Percentiles rank a stretch among this genome's conserved stretches.
Conservation (phyloP, 345 rosid genomes). For the Nephelium lappaceum region DNA sequence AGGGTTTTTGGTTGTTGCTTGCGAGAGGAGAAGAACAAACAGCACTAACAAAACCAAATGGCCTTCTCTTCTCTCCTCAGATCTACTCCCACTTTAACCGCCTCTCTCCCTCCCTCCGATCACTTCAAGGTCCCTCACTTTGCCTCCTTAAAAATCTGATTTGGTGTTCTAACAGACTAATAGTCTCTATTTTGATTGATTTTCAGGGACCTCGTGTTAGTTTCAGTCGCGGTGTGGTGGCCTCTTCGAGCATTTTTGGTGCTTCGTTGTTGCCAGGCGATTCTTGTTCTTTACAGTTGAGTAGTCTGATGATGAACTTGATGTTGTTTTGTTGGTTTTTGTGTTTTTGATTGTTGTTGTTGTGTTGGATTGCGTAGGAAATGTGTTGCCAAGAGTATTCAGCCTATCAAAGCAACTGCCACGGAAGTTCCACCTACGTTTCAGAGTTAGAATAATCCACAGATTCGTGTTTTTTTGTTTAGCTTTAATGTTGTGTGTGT, state of each 20-base stretch:
- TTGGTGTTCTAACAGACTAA: not conserved
- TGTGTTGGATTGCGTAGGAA: constrained; percentile 35
- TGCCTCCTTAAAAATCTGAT: no score
- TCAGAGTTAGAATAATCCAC: constrained; percentile 48
- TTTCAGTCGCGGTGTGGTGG: constrained; percentile 36
- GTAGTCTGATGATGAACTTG: constrained; percentile 22
- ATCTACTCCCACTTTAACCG: constrained; percentile 48
- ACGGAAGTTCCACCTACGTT: constrained; percentile 65
- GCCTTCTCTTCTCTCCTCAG: constrained; percentile 69
- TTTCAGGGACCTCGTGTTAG: constrained; percentile 48
- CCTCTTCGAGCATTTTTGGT: constrained; percentile 48
- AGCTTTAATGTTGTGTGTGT: not conserved
- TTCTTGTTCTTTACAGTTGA: constrained; percentile 59
- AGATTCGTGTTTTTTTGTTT: not conserved
- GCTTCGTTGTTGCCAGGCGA: constrained; percentile 43
- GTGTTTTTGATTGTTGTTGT: not conserved
- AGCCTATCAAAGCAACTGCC: constrained; percentile 81
- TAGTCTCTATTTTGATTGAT: not conserved
- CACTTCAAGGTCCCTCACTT: constrained; percentile 54
- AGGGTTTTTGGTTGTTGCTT: constrained; percentile 33
- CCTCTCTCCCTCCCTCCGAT: constrained; percentile 41
- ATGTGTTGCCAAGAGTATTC: constrained; percentile 45
- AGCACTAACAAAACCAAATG: constrained; percentile 37
- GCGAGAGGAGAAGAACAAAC: constrained; percentile 1
- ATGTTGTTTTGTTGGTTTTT: constrained; percentile 8